These are phyloP conservation scores for Heliamphora exappendiculata DNA, from an alignment of 148 eudicot species.

Conservation along the genomic window DNA sequence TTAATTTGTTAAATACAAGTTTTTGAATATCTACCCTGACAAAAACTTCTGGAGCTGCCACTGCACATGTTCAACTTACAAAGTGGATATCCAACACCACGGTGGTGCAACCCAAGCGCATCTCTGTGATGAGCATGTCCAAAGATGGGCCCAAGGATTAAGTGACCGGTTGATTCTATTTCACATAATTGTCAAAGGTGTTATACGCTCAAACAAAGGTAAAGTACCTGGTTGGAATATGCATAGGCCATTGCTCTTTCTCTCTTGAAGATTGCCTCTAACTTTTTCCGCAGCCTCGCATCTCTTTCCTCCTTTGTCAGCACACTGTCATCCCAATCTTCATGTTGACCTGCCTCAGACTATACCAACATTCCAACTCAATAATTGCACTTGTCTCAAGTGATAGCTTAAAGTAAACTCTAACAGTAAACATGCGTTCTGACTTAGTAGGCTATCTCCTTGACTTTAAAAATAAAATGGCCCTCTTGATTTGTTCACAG, in stretches of 20 bases:
- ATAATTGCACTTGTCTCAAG: background rate
- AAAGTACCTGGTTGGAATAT: slow-evolving; percentile 77
- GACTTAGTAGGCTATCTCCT: background rate
- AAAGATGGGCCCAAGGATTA: background rate
- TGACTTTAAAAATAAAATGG: background rate
- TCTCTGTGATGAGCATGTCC: background rate
- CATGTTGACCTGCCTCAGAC: slow-evolving; percentile 37
- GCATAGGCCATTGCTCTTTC: slow-evolving; percentile 96
- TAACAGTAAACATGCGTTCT: background rate
- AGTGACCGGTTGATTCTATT: background rate
- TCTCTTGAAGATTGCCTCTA: slow-evolving; percentile 77
- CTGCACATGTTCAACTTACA: background rate
- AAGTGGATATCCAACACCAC: background rate
- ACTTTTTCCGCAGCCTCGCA: slow-evolving; percentile 61
- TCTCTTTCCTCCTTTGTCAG: slow-evolving; percentile 80
- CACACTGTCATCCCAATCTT: slow-evolving; percentile 83
- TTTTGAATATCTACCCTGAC: background rate
- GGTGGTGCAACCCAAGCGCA: background rate
- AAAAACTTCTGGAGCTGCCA: too few species aligned
- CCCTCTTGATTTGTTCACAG: background rate
- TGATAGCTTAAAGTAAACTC: background rate
- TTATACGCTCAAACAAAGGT: background rate
- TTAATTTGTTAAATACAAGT: background rate
- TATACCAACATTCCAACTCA: slow-evolving; percentile 8
- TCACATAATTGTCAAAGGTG: background rate